Conservation (phyloP, 495 filamentous ascomycete species). For the Clohesyomyces aquaticus region DNA sequence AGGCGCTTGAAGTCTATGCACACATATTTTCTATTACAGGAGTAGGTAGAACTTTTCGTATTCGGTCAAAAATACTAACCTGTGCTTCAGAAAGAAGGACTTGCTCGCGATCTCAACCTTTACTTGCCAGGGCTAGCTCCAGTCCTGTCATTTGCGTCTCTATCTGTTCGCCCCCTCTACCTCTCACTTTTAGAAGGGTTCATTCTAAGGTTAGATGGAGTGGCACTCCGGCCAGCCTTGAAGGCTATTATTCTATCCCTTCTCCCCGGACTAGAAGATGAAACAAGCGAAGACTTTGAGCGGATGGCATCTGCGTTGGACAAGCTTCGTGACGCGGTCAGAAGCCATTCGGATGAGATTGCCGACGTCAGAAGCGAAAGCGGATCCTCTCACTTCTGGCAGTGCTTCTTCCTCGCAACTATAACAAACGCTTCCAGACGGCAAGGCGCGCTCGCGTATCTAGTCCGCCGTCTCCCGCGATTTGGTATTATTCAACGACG, state of each 20-base stretch:
- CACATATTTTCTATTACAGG: slow-evolving; percentile 83
- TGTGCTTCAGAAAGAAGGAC: slow-evolving; percentile 60
- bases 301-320: slow-evolving; percentile 78
- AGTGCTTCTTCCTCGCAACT: slow-evolving; percentile 91
- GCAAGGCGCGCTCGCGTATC: slow-evolving; percentile 82
- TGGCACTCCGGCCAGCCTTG: slow-evolving; percentile 78
- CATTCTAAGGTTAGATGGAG: slow-evolving; percentile 69
- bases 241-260: slow-evolving; percentile 85
- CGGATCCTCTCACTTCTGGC: slow-evolving; percentile 93
- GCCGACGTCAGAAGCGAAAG: slow-evolving; percentile 56
- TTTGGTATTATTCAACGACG: slow-evolving; percentile 52
- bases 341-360: slow-evolving; percentile 11
- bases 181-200: slow-evolving; percentile 81
- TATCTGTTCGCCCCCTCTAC: slow-evolving; percentile 82
- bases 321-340: slow-evolving; percentile 69
- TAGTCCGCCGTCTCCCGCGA: slow-evolving; percentile 77
- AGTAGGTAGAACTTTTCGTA: slow-evolving; percentile 49
- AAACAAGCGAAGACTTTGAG: slow-evolving; percentile 96
- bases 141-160: slow-evolving; percentile 88
- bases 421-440: slow-evolving; percentile 85
- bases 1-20: slow-evolving; percentile 89
- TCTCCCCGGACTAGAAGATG: slow-evolving; percentile 90
- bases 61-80: slow-evolving; percentile 39
- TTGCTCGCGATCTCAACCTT: slow-evolving; percentile 78
- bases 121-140: slow-evolving; percentile 89